A percentile compares a stretch with the other conserved stretches of the same genome.
These are phyloP conservation scores for Ilyonectria destructans DNA, from an alignment of 2,329 filamentous ascomycete genomes.

Conservation along the genomic window DNA sequence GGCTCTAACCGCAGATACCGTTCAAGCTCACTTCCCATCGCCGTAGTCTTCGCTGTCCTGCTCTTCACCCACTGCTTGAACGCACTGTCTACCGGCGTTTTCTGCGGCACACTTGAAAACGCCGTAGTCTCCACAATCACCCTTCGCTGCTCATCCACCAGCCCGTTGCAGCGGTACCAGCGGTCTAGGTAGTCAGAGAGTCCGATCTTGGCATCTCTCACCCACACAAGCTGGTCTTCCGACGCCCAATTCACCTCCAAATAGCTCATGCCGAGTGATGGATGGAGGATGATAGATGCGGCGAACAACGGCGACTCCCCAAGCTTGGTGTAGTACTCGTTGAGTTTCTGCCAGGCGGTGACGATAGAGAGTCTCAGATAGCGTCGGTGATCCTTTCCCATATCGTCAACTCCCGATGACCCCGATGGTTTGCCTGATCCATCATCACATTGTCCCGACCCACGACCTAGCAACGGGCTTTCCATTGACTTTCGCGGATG, in stretches of 20 bases:
- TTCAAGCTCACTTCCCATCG: no score
- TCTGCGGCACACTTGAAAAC: neutral
- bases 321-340: constrained; percentile 6
- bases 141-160: neutral
- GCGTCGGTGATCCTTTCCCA: constrained; percentile 10
- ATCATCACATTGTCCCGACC: neutral
- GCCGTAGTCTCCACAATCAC: neutral
- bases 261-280: constrained; percentile 2
- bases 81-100: neutral
- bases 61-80: neutral
- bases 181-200: no score
- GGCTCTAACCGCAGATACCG: constrained; percentile 23
- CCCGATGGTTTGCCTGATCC: neutral
- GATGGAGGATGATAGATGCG: constrained; percentile 1
- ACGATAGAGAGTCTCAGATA: constrained; percentile 19
- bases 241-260: constrained; percentile 6
- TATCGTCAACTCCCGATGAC: neutral
- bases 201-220: no score
- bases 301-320: constrained; percentile 6
- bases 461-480: neutral
- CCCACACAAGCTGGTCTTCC: constrained; percentile 3
- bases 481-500: neutral
- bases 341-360: constrained; percentile 17
- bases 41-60: neutral
- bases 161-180: neutral